These are phyloP conservation scores for Oldenlandia corymbosa DNA, from an alignment of 257 asterid genomes.

Conservation along the genomic window DNA sequence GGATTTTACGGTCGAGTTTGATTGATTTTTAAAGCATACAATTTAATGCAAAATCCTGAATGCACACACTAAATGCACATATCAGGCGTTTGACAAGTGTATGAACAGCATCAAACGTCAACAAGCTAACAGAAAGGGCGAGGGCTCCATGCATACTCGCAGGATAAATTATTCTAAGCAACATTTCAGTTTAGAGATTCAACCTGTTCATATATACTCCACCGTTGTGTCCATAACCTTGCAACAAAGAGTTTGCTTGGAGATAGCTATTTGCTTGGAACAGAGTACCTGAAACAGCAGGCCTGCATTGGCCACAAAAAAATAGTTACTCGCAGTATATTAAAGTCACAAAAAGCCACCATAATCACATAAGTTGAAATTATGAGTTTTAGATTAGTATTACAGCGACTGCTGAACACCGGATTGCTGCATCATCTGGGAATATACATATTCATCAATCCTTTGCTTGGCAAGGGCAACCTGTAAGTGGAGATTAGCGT, in stretches of 20 bases:
- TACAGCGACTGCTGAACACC: constrained; percentile 53
- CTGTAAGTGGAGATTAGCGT: constrained; percentile 25
- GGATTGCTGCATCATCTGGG: constrained; percentile 71
- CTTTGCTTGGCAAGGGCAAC: constrained; percentile 83
- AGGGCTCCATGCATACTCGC: neutral
- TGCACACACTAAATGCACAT: too few species aligned
- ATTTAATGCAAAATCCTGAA: too few species aligned
- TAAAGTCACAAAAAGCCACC: neutral
- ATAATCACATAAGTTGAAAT: neutral
- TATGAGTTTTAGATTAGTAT: constrained; percentile 1
- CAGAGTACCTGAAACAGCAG: constrained; percentile 39
- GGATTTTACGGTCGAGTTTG: neutral
- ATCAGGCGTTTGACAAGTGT: too few species aligned
- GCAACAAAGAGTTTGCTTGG: constrained; percentile 34
- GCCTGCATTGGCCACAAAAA: constrained; percentile 33
- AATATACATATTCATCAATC: constrained; percentile 81
- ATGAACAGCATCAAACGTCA: neutral
- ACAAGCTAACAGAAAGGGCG: neutral
- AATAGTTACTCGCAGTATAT: neutral
- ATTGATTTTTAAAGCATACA: too few species aligned
- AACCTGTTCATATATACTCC: constrained; percentile 65
- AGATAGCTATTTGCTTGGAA: constrained; percentile 38
- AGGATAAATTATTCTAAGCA: neutral
- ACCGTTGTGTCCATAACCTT: constrained; percentile 52
- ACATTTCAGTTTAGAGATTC: neutral